Percentiles rank a stretch among this genome's conserved stretches.
Conservation (phyloP, 768 basidiomycete genomes). For the Agaricus sinodeliciosus region DNA sequence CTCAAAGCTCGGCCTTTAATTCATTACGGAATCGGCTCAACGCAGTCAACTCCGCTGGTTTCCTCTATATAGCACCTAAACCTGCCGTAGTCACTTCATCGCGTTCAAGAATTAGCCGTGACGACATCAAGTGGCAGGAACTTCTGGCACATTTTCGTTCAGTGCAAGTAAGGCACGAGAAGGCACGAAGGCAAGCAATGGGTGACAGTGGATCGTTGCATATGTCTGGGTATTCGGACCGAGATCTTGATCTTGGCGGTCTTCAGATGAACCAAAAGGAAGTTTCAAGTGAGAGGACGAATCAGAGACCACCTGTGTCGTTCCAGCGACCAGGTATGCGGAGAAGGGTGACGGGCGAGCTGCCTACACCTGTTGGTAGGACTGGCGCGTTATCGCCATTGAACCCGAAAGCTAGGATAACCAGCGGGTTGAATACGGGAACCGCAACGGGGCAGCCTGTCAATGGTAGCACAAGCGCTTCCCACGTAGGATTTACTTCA, state of each 20-base stretch:
- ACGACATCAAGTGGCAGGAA: conserved; percentile 97
- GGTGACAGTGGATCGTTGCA: conserved; percentile 56
- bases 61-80: conserved; percentile 85
- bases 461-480: conserved; percentile 6
- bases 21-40: conserved; percentile 91
- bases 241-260: conserved; percentile 21
- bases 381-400: conserved; percentile 58
- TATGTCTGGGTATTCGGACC: conserved; percentile 41
- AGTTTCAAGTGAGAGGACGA: conserved; percentile 16
- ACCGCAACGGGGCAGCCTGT: conserved; percentile 12
- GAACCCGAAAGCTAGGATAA: conserved; percentile 62
- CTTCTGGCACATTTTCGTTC: conserved; percentile 86
- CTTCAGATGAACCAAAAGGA: conserved; percentile 23
- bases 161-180: conserved; percentile 89
- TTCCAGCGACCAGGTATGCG: conserved; percentile 42
- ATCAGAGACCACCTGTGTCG: conserved; percentile 14
- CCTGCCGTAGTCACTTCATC: conserved; percentile 34
- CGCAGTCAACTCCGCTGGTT: conserved; percentile 93
- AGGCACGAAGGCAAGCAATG: conserved; percentile 71
- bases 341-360: conserved; percentile 57
- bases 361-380: conserved; percentile 26
- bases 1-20: conserved; percentile 94
- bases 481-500: conserved; percentile 3
- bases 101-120: conserved; percentile 73
- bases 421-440: conserved; percentile 31